phyloP scores from a whole-genome alignment of 2,329 filamentous ascomycete species.

The Metarhizium anisopliae region DNA sequence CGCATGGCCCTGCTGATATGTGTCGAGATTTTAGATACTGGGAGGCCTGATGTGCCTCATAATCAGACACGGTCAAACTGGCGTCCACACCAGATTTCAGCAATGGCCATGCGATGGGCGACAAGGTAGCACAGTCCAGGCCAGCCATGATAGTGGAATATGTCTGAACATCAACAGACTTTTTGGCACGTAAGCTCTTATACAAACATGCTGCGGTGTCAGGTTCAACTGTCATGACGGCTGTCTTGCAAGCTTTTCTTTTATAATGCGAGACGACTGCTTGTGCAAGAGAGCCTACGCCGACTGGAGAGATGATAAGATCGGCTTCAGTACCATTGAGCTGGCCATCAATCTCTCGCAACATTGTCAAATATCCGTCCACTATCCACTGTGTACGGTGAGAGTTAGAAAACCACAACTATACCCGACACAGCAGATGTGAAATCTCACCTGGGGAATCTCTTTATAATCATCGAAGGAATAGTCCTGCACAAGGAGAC shows the following conservation, averaged over 20 bases:
- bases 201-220: slow-evolving; percentile 53
- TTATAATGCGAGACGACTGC: slow-evolving; percentile 61
- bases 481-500: slow-evolving; percentile 59
- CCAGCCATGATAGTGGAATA: slow-evolving; percentile 63
- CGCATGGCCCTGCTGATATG: slow-evolving; percentile 53
- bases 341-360: slow-evolving; percentile 59
- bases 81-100: slow-evolving; percentile 50
- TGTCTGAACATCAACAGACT: slow-evolving; percentile 42
- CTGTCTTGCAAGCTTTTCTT: slow-evolving; percentile 16
- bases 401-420: background rate
- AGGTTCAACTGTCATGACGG: slow-evolving; percentile 61
- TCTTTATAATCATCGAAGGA: slow-evolving; percentile 57
- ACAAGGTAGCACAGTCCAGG: slow-evolving; percentile 64
- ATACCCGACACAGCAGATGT: too few relatives aligned
- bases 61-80: slow-evolving; percentile 50
- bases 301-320: slow-evolving; percentile 55
- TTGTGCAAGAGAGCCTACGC: slow-evolving; percentile 65
- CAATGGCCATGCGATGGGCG: slow-evolving; percentile 54
- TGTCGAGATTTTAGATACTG: slow-evolving; percentile 38
- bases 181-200: slow-evolving; percentile 39
- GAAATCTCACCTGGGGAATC: slow-evolving; percentile 43
- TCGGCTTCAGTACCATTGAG: slow-evolving; percentile 27
- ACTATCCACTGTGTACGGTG: slow-evolving; percentile 53
- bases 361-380: slow-evolving; percentile 67
- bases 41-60: slow-evolving; percentile 51